phyloP scores from a whole-genome alignment of 164 flowering plant species.

The Aristolochia californica region DNA sequence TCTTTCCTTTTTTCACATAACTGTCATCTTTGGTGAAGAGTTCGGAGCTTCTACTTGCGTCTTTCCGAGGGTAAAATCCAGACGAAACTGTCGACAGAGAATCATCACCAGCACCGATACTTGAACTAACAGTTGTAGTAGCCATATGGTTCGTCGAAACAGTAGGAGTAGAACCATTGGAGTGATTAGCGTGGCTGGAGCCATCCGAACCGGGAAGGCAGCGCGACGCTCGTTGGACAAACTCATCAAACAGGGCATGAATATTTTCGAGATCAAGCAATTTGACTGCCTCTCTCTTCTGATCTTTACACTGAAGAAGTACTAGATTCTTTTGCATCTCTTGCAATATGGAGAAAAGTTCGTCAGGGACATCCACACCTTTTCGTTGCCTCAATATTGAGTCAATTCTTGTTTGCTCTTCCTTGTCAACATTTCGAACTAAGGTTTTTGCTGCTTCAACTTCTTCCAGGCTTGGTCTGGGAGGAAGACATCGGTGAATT shows the following conservation, averaged over 20 bases:
- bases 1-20: slow-evolving; percentile 39
- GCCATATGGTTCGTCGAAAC: slow-evolving; percentile 5
- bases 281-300: slow-evolving; percentile 32
- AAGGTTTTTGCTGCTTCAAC: slow-evolving; percentile 49
- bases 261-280: slow-evolving; percentile 33
- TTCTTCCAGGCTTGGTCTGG: slow-evolving; percentile 52
- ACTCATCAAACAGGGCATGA: slow-evolving; percentile 32
- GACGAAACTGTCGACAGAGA: slow-evolving; percentile 8
- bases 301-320: slow-evolving; percentile 28
- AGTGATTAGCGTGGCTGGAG: slow-evolving; percentile 3
- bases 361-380: slow-evolving; percentile 25
- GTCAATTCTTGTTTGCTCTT: slow-evolving; percentile 47
- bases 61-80: slow-evolving; percentile 8
- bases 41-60: slow-evolving; percentile 14
- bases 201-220: slow-evolving; percentile 29
- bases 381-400: slow-evolving; percentile 24
- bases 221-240: slow-evolving; percentile 39
- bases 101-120: slow-evolving; percentile 7
- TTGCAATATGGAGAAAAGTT: slow-evolving; percentile 28
- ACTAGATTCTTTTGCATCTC: slow-evolving; percentile 35
- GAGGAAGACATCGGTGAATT: slow-evolving; percentile 57
- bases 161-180: slow-evolving; percentile 9
- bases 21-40: slow-evolving; percentile 54
- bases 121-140: not conserved
- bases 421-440: slow-evolving; percentile 51